Percentiles rank a stretch among this genome's conserved stretches.
Conservation (phyloP, 2,329 filamentous ascomycete genomes). For the Graphilbum fragrans region DNA sequence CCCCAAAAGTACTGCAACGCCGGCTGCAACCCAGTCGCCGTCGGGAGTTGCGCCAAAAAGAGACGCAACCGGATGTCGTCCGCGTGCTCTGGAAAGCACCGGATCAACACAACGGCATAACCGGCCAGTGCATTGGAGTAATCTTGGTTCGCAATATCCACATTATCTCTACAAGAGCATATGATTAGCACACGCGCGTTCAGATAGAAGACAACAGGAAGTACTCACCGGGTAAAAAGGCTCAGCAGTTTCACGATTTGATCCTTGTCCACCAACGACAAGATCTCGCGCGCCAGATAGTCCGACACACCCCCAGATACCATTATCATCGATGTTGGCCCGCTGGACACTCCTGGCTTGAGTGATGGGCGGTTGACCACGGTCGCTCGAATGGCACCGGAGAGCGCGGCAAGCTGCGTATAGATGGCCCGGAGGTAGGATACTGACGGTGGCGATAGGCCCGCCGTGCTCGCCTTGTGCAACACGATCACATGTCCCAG, state of each 20-base stretch:
- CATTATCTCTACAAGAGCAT: conserved; percentile 1
- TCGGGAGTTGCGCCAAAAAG: conserved; percentile 59
- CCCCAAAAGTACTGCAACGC: conserved; percentile 81
- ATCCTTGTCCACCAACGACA: conserved; percentile 61
- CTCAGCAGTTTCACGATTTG: conserved; percentile 55
- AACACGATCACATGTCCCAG: conserved; percentile 55
- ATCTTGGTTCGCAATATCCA: conserved; percentile 15
- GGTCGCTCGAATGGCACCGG: conserved; percentile 36
- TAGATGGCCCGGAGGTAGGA: conserved; percentile 39
- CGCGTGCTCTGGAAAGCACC: conserved; percentile 68
- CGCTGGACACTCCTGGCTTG: too few relatives aligned
- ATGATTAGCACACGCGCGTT: not conserved
- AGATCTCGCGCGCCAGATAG: conserved; percentile 54
- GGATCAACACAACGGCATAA: conserved; percentile 74
- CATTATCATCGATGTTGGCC: too few relatives aligned
- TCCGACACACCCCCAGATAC: too few relatives aligned
- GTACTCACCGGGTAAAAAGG: conserved; percentile 25
- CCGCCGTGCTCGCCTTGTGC: conserved; percentile 23
- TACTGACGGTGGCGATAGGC: conserved; percentile 21
- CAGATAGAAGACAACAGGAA: not conserved
- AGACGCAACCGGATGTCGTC: conserved; percentile 94
- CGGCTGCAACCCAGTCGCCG: conserved; percentile 33
- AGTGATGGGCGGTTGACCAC: conserved; percentile 20
- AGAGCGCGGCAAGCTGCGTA: conserved; percentile 38
- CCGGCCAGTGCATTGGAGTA: conserved; percentile 68